A percentile compares a stretch with the other conserved stretches of the same genome.
Conservation (phyloP, 1,284 basidiomycete species). For the Apiotrichum sp. region DNA sequence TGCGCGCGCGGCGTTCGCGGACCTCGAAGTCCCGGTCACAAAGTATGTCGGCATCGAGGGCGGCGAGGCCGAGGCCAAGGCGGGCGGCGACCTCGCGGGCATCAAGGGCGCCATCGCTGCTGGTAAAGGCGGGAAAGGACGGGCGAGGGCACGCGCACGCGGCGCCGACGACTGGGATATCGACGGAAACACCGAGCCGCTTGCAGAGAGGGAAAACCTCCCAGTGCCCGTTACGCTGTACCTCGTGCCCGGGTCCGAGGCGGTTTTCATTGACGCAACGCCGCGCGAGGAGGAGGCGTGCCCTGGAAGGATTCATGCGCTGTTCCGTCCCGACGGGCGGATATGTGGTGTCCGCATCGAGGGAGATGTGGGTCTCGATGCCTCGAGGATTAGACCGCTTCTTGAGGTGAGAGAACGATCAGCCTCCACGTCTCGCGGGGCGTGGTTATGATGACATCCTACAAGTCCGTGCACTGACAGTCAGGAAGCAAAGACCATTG, state of each 20-base stretch:
- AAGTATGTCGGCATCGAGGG: conserved; percentile 40
- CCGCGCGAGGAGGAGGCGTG: conserved; percentile 44
- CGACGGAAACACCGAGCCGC: conserved; percentile 23
- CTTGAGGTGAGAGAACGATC: conserved; percentile 13
- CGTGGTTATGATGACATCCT: neutral
- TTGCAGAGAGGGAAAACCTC: conserved; percentile 31
- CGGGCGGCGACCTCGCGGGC: conserved; percentile 26
- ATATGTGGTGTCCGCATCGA: conserved; percentile 43
- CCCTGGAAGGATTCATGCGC: conserved; percentile 37
- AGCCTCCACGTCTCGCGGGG: neutral
- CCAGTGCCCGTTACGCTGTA: conserved; percentile 43
- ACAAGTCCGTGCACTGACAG: neutral
- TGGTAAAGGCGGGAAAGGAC: conserved; percentile 16
- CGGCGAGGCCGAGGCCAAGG: conserved; percentile 12
- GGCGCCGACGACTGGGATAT: conserved; percentile 47
- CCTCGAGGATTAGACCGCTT: conserved; percentile 25
- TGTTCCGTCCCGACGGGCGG: conserved; percentile 31
- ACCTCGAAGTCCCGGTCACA: conserved; percentile 38
- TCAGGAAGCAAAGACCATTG: conserved; percentile 13
- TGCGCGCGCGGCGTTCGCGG: conserved; percentile 38
- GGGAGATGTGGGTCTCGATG: conserved; percentile 34
- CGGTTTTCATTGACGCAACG: conserved; percentile 42
- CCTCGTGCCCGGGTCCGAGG: conserved; percentile 29
- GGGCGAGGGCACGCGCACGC: conserved; percentile 18
- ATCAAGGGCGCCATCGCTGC: conserved; percentile 42